Evolutionary conservation across 768 basidiomycete species (phyloP).

Genomic region (Mycena sanguinolenta): DNA sequence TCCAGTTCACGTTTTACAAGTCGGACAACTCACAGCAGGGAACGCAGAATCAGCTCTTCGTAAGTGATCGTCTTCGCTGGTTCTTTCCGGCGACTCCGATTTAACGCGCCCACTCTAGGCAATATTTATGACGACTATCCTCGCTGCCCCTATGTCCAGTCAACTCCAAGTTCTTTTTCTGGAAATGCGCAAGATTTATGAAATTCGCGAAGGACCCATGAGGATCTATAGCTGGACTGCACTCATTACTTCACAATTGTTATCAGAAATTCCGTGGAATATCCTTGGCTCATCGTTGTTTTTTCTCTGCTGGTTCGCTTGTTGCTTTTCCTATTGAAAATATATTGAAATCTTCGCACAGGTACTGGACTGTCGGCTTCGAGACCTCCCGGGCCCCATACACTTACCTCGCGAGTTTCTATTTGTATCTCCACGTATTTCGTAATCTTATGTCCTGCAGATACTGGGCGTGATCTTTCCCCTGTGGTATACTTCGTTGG

Average conservation of each 20-base stretch:
- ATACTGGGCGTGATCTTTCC: slow-evolving; percentile 69
- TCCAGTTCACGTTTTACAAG: slow-evolving; percentile 71
- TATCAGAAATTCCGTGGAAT: slow-evolving; percentile 75
- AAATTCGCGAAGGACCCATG: slow-evolving; percentile 76
- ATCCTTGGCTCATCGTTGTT: slow-evolving; percentile 68
- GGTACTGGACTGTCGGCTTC: slow-evolving; percentile 77
- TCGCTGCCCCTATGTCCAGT: slow-evolving; percentile 67
- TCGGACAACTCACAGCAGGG: slow-evolving; percentile 67
- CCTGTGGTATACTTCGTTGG: slow-evolving; percentile 72
- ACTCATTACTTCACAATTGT: slow-evolving; percentile 64
- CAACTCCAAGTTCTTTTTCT: slow-evolving; percentile 76
- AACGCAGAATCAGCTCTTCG: slow-evolving; percentile 76
- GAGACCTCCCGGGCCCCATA: slow-evolving; percentile 66
- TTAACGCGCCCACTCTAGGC: slow-evolving; percentile 48
- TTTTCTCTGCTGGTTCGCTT: slow-evolving; percentile 68
- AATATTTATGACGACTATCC: slow-evolving; percentile 68
- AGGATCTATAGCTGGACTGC: slow-evolving; percentile 77
- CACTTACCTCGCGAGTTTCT: slow-evolving; percentile 56
- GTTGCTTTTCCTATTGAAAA: neutral
- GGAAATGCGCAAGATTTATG: slow-evolving; percentile 68
- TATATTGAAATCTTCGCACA: neutral
- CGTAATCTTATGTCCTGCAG: neutral
- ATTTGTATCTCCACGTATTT: neutral
- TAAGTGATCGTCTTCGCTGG: slow-evolving; percentile 50
- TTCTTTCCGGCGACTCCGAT: slow-evolving; percentile 11